A percentile compares a stretch with the other conserved stretches of the same genome.
Evolutionary conservation across 768 basidiomycete genomes (phyloP).

Genomic region (Termitomyces sp.): DNA sequence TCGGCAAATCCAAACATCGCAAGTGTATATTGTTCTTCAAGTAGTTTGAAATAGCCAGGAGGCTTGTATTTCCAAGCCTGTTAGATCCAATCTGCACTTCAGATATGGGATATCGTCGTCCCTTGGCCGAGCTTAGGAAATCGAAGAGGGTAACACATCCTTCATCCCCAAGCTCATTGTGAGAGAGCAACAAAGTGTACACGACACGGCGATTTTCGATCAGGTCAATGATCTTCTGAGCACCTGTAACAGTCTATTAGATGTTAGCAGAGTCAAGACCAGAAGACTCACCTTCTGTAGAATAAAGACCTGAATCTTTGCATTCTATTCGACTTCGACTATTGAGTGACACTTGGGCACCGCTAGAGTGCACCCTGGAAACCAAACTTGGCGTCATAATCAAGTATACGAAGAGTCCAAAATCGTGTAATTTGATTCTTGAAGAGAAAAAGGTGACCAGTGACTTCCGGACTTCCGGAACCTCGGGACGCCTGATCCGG

Average conservation of each 20-base stretch:
- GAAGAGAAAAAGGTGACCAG: too few species aligned
- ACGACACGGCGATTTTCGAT: conserved; percentile 45
- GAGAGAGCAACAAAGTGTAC: conserved; percentile 49
- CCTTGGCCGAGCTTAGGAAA: conserved; percentile 48
- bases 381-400: neutral
- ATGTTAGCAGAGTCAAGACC: neutral
- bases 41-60: conserved; percentile 51
- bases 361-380: neutral
- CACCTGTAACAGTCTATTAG: conserved; percentile 31
- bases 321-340: conserved; percentile 22
- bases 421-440: too few species aligned
- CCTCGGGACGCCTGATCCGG: too few species aligned
- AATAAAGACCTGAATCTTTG: conserved; percentile 22
- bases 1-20: conserved; percentile 50
- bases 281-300: conserved; percentile 18
- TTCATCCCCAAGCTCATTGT: conserved; percentile 54
- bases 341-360: neutral
- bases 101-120: conserved; percentile 39
- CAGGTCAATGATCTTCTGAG: conserved; percentile 41
- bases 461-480: too few species aligned
- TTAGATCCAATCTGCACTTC: conserved; percentile 60
- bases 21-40: conserved; percentile 42
- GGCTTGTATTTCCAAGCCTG: conserved; percentile 49
- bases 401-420: neutral
- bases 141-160: conserved; percentile 53